Evolutionary conservation across 2,329 filamentous ascomycete species (phyloP).

Genomic region (Penicillium sclerotiorum): DNA sequence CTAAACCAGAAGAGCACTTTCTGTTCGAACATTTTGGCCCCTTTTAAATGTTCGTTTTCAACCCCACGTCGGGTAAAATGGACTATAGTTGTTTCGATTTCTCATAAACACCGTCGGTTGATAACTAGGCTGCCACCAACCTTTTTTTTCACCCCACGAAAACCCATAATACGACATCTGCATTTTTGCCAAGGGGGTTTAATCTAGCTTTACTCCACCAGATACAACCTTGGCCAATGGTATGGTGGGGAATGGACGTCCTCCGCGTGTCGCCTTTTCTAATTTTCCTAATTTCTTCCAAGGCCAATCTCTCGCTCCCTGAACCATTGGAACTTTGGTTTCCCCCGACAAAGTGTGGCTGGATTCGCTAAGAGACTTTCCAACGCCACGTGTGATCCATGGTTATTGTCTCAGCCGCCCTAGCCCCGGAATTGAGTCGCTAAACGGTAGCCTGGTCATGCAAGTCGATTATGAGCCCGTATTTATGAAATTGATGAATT

Average conservation of each 20-base stretch:
- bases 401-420: neutral
- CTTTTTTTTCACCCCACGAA: neutral
- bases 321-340: neutral
- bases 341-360: neutral
- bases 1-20: neutral
- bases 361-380: neutral
- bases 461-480: neutral
- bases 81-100: too few relatives aligned
- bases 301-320: neutral
- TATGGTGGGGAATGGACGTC: too few relatives aligned
- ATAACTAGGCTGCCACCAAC: too few relatives aligned
- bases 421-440: too few relatives aligned
- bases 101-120: too few relatives aligned
- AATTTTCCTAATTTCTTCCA: too few relatives aligned
- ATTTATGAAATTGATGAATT: neutral
- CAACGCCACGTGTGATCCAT: conserved; percentile 19
- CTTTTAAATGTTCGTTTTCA: too few relatives aligned
- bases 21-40: neutral
- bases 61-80: too few relatives aligned
- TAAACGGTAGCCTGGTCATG: neutral
- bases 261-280: too few relatives aligned
- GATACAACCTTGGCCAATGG: too few relatives aligned
- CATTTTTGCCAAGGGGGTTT: neutral
- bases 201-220: neutral
- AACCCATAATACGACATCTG: neutral